Evolutionary conservation across 1,139 yeast species (phyloP), one percentile per base, ranked within the genome.

Genomic region (Hyphopichia khmerensis): DNA sequence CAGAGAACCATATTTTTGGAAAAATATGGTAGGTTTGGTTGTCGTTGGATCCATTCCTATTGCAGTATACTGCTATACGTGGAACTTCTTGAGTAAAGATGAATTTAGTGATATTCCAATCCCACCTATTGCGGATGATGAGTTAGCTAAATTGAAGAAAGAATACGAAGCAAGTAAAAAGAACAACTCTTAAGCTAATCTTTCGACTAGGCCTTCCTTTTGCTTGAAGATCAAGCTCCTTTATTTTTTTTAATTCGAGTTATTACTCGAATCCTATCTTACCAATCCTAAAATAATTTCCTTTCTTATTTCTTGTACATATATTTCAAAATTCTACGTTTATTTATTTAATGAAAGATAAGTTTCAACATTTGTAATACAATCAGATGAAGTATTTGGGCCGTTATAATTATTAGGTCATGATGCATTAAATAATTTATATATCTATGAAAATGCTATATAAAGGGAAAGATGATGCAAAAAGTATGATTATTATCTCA

Each of bases 101-200:
- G 96, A 91, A 53, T 88, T 91, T 60, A 79, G 76, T 39, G 96
- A 90, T 61, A 87, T 91, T 54, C 97, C 97, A 40, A 83, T 91
- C 50, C 98, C 98, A 40, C 97, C 97, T 24, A 77, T 91, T 50
- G 78, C 84, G 36, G 95, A 87, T 46, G 82, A 76, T 43, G 95
- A 89, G 60, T 75, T 91, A 59, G 79, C 77, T 43, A 75, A 80
- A 63, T 77, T 91, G 67, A 82, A 77, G 64, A 72, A 76, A 58
- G 93, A 88, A 59, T 84, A 84, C 55, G 83, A 78, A 52, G 65
- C 64, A 35, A 72, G 69, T 54, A 68, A 72, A 17, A 18, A 32
- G n/a, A 26, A 26, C 13, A 26, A 11, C n/a, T 26, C 29, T 9
- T 26, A 26, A 26, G n/a, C 29, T n/a, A n/a, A n/a, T n/a, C n/a